Conservation (phyloP, 2,329 filamentous ascomycete genomes). For the Colletotrichum sp. region DNA sequence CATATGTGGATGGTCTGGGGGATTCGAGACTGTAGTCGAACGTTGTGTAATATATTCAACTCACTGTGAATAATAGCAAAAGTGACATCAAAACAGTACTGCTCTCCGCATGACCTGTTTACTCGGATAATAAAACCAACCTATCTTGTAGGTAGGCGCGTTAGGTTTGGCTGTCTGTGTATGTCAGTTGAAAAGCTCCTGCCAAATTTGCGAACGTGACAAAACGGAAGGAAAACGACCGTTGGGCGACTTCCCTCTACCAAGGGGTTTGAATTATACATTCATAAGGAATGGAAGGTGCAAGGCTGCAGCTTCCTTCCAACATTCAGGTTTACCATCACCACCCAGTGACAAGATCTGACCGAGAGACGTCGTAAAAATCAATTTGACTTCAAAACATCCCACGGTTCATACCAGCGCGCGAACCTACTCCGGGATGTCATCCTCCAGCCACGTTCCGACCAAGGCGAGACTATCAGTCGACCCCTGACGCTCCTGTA, state of each 20-base stretch:
- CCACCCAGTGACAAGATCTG: neutral
- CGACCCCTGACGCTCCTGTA: neutral
- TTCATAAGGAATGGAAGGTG: neutral
- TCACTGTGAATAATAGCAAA: neutral
- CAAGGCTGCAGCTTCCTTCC: neutral
- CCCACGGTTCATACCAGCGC: neutral
- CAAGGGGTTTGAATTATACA: neutral
- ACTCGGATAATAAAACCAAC: too few species aligned
- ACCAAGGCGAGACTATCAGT: neutral
- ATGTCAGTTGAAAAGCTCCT: neutral
- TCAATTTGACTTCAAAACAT: neutral
- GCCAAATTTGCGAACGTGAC: neutral
- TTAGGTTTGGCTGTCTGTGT: neutral
- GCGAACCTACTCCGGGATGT: neutral
- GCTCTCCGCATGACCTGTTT: fast-evolving
- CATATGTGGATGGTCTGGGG: too few species aligned
- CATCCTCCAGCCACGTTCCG: neutral
- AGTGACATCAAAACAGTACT: fast-evolving
- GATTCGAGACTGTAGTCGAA: too few species aligned
- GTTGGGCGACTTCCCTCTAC: neutral
- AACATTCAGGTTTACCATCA: fast-evolving
- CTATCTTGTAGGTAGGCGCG: too few species aligned
- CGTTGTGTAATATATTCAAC: too few species aligned
- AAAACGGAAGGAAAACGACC: neutral
- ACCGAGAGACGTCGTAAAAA: neutral